These are phyloP conservation scores for Botrytis fragariae DNA, from an alignment of 2,329 filamentous ascomycete genomes.

Conservation along the genomic window DNA sequence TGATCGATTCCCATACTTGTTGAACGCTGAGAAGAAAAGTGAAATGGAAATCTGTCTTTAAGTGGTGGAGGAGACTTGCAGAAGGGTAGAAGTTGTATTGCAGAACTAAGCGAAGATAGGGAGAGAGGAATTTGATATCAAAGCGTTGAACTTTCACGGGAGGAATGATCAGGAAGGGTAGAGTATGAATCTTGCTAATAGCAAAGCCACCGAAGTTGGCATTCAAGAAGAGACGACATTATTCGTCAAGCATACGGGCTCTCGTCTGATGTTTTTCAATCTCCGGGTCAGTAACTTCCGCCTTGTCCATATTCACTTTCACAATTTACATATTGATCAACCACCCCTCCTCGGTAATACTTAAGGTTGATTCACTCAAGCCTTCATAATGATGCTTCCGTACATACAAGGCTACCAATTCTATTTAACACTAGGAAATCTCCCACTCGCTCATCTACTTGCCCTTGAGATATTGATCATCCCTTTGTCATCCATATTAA, in stretches of 20 bases:
- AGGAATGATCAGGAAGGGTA: not conserved
- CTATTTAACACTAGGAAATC: not conserved
- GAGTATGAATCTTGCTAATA: not conserved
- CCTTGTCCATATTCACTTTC: not conserved
- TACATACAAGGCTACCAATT: not conserved
- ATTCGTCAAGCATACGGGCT: not conserved
- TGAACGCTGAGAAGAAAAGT: not conserved
- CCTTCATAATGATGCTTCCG: not conserved
- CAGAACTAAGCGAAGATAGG: not conserved
- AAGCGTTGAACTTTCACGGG: rapidly evolving
- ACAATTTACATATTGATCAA: not conserved
- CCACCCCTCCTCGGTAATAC: too few species aligned
- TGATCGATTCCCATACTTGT: not conserved
- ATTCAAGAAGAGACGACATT: not conserved
- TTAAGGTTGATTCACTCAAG: not conserved
- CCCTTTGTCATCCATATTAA: too few species aligned
- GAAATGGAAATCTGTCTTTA: not conserved
- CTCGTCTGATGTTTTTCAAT: not conserved
- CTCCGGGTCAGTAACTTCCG: not conserved
- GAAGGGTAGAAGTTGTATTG: not conserved
- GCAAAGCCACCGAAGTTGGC: not conserved
- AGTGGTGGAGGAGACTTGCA: not conserved
- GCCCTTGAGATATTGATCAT: not conserved
- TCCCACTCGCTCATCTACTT: not conserved
- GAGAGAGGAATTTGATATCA: not conserved